Evolutionary conservation across 768 basidiomycete genomes (phyloP).

Genomic region (Rhodosporidiobolus sp.): DNA sequence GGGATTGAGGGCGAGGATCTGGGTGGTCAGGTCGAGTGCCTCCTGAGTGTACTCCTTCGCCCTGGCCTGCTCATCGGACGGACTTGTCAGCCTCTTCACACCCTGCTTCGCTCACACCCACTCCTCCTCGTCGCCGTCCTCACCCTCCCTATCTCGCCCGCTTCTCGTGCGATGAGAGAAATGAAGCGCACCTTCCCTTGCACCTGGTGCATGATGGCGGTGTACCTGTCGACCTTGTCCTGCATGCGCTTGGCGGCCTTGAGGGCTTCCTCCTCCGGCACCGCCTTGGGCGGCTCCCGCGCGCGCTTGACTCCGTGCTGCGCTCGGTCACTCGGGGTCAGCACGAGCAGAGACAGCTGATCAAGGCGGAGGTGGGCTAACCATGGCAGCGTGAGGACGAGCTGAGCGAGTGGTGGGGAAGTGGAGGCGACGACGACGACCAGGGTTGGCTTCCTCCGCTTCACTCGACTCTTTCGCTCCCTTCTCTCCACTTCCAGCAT

Average conservation of each 20-base stretch:
- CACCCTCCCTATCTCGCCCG: not conserved
- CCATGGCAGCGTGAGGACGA: not conserved
- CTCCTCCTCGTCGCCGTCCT: not conserved
- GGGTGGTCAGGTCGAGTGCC: constrained; percentile 73
- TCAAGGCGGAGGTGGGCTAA: not conserved
- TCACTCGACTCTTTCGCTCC: not conserved
- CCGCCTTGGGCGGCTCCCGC: constrained; percentile 42
- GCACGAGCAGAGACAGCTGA: too few relatives aligned
- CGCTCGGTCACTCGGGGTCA: not conserved
- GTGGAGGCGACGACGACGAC: not conserved
- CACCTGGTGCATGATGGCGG: constrained; percentile 62
- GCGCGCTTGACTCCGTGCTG: constrained; percentile 52
- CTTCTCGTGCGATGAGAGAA: not conserved
- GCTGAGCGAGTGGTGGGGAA: not conserved
- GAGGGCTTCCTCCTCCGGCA: constrained; percentile 38
- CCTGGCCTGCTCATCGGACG: constrained; percentile 59
- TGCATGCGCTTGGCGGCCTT: constrained; percentile 56
- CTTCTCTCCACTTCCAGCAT: not conserved
- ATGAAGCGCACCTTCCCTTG: constrained; percentile 52
- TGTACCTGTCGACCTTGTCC: constrained; percentile 72
- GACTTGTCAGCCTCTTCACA: not conserved
- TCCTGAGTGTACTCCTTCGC: constrained; percentile 64
- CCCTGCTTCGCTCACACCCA: not conserved
- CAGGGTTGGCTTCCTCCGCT: not conserved
- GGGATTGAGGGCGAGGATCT: constrained; percentile 76